These are phyloP conservation scores for Cyberlindnera xishuangbannaensis DNA, from an alignment of 805 yeast genomes.

Conservation along the genomic window DNA sequence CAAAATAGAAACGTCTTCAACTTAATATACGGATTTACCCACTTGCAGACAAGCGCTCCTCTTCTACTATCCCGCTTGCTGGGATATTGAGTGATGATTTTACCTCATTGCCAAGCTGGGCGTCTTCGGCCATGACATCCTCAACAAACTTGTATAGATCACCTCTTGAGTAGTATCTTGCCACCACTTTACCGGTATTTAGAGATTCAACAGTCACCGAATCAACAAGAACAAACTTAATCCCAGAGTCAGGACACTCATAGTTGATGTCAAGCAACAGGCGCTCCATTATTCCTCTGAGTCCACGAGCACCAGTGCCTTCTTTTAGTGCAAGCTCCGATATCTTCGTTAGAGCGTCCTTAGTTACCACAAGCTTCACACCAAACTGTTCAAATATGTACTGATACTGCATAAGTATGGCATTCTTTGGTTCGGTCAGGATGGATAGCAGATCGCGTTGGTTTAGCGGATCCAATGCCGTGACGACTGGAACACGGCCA, in stretches of 20 bases:
- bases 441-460: slow-evolving; percentile 42
- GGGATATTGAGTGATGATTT: slow-evolving; percentile 26
- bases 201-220: slow-evolving; percentile 37
- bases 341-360: slow-evolving; percentile 40
- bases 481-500: slow-evolving; percentile 52
- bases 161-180: slow-evolving; percentile 41
- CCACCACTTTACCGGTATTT: slow-evolving; percentile 29
- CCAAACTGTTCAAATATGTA: slow-evolving; percentile 49
- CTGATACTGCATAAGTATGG: slow-evolving; percentile 46
- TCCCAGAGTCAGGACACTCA: slow-evolving; percentile 55
- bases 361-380: slow-evolving; percentile 43
- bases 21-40: neutral
- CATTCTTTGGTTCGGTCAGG: slow-evolving; percentile 49
- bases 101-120: slow-evolving; percentile 28
- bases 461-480: slow-evolving; percentile 42
- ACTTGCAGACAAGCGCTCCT: neutral
- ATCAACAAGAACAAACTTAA: slow-evolving; percentile 44
- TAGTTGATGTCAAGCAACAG: slow-evolving; percentile 45
- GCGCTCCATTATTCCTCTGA: slow-evolving; percentile 50
- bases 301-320: slow-evolving; percentile 59
- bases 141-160: slow-evolving; percentile 36
- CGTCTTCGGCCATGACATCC: slow-evolving; percentile 39
- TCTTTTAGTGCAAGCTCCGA: slow-evolving; percentile 44
- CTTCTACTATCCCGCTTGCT: neutral
- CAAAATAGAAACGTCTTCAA: too few relatives aligned